phyloP scores from a whole-genome alignment of 225 moss, liverwort and hornwort genomes.

The Takakia lepidozioides region DNA sequence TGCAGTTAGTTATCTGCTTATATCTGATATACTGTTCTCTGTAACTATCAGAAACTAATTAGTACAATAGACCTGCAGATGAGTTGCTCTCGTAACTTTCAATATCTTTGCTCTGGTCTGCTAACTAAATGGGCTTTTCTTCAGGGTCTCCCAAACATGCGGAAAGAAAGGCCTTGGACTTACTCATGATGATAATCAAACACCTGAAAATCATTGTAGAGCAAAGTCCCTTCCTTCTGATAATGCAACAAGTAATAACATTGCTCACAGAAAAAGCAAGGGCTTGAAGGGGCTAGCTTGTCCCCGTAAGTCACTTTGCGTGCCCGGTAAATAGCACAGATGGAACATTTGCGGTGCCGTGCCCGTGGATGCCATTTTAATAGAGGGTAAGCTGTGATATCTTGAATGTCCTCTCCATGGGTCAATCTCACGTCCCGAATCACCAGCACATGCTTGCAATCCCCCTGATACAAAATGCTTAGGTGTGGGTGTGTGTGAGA shows the following conservation, averaged over 20 bases:
- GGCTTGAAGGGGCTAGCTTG: constrained; percentile 69
- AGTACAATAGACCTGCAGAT: too few relatives aligned
- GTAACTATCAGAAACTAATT: too few relatives aligned
- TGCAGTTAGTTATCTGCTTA: too few relatives aligned
- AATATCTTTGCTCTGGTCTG: too few relatives aligned
- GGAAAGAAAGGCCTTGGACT: background rate
- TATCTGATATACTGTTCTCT: too few relatives aligned
- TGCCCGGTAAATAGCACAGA: constrained; percentile 88
- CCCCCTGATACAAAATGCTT: constrained; percentile 57
- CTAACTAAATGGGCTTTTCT: too few relatives aligned
- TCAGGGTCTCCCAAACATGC: too few relatives aligned
- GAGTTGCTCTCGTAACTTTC: too few relatives aligned
- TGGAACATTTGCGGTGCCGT: constrained; percentile 81
- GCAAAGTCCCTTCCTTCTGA: constrained; percentile 47
- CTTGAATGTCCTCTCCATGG: constrained; percentile 77
- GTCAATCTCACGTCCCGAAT: constrained; percentile 75
- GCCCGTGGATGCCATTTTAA: constrained; percentile 71
- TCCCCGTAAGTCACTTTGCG: constrained; percentile 84
- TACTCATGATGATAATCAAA: constrained; percentile 85
- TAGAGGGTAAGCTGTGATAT: constrained; percentile 71
- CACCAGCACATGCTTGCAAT: constrained; percentile 83
- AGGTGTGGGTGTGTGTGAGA: too few relatives aligned
- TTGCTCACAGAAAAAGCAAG: constrained; percentile 83
- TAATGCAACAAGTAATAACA: constrained; percentile 96
- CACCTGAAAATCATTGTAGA: constrained; percentile 77